A percentile compares a stretch with the other conserved stretches of the same genome.
Conservation (phyloP, 768 basidiomycete genomes). For the Mycena olivaceomarginata region DNA sequence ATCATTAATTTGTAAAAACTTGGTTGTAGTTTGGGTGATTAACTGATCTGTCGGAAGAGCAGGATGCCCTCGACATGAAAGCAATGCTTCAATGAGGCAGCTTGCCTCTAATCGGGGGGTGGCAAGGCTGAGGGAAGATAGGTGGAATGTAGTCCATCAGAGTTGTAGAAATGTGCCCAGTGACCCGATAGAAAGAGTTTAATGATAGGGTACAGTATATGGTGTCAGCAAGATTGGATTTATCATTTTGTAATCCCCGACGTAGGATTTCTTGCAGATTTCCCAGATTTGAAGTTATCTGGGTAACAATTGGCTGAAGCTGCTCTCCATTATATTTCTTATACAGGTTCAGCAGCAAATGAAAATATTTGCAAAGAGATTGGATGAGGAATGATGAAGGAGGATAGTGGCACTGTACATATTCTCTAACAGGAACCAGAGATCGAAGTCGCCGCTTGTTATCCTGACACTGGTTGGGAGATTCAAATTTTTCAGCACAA, state of each 20-base stretch:
- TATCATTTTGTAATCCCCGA: neutral
- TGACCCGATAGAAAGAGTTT: neutral
- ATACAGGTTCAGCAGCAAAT: neutral
- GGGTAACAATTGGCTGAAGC: neutral
- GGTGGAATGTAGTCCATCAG: neutral
- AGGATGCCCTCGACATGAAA: neutral
- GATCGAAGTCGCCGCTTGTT: neutral
- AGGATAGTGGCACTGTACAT: neutral
- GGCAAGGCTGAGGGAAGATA: neutral
- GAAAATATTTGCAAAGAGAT: neutral
- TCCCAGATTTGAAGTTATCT: neutral
- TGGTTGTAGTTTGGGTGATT: neutral
- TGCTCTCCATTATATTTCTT: neutral
- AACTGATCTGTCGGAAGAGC: neutral
- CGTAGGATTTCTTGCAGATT: neutral
- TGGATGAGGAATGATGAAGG: neutral
- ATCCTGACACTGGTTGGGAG: too few species aligned
- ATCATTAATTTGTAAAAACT: neutral
- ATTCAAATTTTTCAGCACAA: too few species aligned
- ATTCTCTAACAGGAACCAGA: neutral
- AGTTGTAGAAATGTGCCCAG: neutral
- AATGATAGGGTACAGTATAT: neutral
- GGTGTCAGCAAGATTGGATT: neutral
- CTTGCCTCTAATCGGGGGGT: neutral
- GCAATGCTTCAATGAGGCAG: neutral